Evolutionary conservation across 306 rosid species (phyloP), one percentile per base, ranked within the genome.

Genomic region (Dalbergia cochinchinensis): DNA sequence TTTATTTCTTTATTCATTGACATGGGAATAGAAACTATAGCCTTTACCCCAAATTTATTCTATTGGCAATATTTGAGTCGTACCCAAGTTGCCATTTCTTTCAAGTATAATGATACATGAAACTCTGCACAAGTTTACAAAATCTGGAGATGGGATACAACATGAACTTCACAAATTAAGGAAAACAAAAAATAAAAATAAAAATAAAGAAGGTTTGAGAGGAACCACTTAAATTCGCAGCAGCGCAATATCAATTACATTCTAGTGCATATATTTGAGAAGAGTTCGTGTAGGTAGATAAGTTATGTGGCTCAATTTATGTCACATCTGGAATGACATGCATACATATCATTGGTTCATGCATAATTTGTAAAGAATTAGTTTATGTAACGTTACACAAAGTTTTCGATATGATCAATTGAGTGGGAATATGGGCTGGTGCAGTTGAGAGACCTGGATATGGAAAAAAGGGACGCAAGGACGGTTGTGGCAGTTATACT

Each of bases 401-500:
- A 26, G 31, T 26, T 26, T 71, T 50, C 26, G 20, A 65, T 31
- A 37, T 77, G 84, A 78, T 85, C 77, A 69, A 26, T 26, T 26
- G 31, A 26, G 51, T 73, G 77, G 53, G 80, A 13, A 76, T 37
- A 50, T 82, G 83, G 76, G 77, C 57, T 68, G 31, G 76, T 85
- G 88, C 89, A 95, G 98, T 71, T 92, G 88, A 90, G 89, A 86
- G 87, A 87, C 78, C 22, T 83, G 14, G 87, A 86, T 19, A 11
- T 80, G 83, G 91, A 87, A 55, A 89, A 37, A 83, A 71, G 84
- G 74, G 88, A 95, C 81, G 70, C 99, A 37, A 83, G 89, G 67
- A 90, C 98, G 11, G 97, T 91, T 47, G 89, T 91, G 77, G 99
- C 99, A 31, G 62, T 95, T 62, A 92, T 95, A 50, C 86, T 95